A percentile compares a stretch with the other conserved stretches of the same genome.
phyloP scores from a whole-genome alignment of 2,329 filamentous ascomycete species.

The Penicillium sp. region DNA sequence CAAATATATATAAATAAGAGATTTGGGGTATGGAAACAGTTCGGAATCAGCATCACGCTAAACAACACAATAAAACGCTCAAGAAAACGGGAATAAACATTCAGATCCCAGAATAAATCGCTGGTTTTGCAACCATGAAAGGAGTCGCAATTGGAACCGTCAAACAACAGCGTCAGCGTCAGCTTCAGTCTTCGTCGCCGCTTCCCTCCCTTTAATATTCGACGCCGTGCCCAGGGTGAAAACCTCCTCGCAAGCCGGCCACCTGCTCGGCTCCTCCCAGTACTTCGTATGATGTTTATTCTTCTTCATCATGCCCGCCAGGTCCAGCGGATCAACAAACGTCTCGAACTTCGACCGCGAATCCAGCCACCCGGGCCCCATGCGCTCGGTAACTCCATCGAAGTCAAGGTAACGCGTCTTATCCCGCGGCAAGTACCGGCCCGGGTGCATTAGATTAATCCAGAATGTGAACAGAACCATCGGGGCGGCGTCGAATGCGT shows the following conservation, averaged over 20 bases:
- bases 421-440: conserved; percentile 8
- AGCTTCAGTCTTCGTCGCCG: neutral
- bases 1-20: neutral
- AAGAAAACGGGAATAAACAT: neutral
- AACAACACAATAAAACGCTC: neutral
- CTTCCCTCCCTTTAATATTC: conserved; percentile 5
- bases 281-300: conserved; percentile 15
- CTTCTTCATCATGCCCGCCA: conserved; percentile 5
- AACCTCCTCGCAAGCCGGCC: conserved; percentile 9
- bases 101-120: no score
- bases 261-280: conserved; percentile 6
- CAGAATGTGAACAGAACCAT: conserved; percentile 16
- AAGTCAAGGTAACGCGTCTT: conserved; percentile 11
- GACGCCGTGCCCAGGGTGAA: conserved; percentile 13
- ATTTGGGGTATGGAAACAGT: neutral
- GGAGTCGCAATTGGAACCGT: no score
- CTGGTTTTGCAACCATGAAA: no score
- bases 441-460: conserved; percentile 15
- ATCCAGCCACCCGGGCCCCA: conserved; percentile 14
- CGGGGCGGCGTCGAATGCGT: conserved; percentile 8
- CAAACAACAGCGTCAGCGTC: neutral
- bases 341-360: conserved; percentile 13
- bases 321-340: conserved; percentile 13
- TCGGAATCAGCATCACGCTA: neutral
- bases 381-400: conserved; percentile 15